These are phyloP conservation scores for Akanthomyces dipterigenus DNA, from an alignment of 2,329 filamentous ascomycete genomes.

Conservation along the genomic window DNA sequence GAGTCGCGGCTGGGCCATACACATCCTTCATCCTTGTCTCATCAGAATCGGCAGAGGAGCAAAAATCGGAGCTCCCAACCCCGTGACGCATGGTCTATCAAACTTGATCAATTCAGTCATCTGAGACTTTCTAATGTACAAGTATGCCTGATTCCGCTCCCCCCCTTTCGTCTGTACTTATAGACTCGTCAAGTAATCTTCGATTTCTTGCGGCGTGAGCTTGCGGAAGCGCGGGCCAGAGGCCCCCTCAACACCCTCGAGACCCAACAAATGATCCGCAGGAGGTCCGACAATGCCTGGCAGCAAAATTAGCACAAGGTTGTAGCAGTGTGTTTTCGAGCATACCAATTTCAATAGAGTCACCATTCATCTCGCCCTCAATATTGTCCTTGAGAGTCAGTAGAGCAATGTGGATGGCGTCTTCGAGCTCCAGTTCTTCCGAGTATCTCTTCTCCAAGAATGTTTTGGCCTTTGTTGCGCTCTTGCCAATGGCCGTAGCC, in stretches of 20 bases:
- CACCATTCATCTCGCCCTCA: conserved; percentile 97
- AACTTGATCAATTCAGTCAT: conserved; percentile 29
- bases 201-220: conserved; percentile 94
- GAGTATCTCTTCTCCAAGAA: conserved; percentile 99
- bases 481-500: conserved; percentile 97
- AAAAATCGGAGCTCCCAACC: background rate
- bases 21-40: conserved; percentile 2
- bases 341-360: conserved; percentile 93
- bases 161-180: conserved; percentile 38
- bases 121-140: conserved; percentile 43
- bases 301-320: conserved; percentile 19
- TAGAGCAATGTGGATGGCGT: conserved; percentile 96
- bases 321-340: background rate
- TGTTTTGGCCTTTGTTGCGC: conserved; percentile 95
- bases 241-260: conserved; percentile 81
- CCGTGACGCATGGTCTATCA: conserved; percentile 14
- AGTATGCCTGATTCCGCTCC: conserved; percentile 15
- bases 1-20: conserved; percentile 39
- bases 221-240: conserved; percentile 86
- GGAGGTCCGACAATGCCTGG: conserved; percentile 90
- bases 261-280: conserved; percentile 85
- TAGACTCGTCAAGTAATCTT: conserved; percentile 98
- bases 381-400: conserved; percentile 98
- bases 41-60: background rate
- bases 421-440: conserved; percentile 91